Evolutionary conservation across 257 asterid species (phyloP).

Genomic region (Sherardia arvensis): DNA sequence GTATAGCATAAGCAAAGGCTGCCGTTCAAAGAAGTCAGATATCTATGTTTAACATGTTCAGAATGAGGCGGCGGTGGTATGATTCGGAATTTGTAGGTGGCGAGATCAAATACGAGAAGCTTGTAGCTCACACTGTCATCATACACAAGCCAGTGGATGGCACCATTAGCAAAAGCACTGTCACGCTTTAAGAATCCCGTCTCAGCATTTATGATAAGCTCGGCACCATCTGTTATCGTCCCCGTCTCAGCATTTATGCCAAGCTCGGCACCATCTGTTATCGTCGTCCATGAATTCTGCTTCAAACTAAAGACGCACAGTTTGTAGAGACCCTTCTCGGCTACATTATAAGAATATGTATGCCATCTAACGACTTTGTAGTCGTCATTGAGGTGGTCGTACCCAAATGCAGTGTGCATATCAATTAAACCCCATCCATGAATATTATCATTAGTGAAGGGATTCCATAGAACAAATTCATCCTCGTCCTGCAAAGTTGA

Average conservation of each 20-base stretch:
- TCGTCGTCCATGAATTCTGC: not conserved
- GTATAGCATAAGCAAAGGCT: not conserved
- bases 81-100: not conserved
- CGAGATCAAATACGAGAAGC: not conserved
- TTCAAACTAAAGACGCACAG: not conserved
- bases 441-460: not conserved
- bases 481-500: too few relatives aligned
- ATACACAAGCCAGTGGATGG: not conserved
- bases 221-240: not conserved
- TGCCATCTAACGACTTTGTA: not conserved
- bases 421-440: not conserved
- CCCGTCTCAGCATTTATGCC: too few relatives aligned
- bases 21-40: not conserved
- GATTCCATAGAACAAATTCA: not conserved
- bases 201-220: not conserved
- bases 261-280: not conserved
- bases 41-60: not conserved
- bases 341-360: not conserved
- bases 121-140: not conserved
- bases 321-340: not conserved
- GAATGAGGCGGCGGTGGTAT: not conserved
- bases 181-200: not conserved
- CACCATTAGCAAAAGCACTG: not conserved
- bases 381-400: not conserved
- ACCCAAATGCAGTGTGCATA: not conserved